These are phyloP conservation scores for Luzula sylvatica DNA, from an alignment of 176 grass and related monocot species.

Conservation along the genomic window DNA sequence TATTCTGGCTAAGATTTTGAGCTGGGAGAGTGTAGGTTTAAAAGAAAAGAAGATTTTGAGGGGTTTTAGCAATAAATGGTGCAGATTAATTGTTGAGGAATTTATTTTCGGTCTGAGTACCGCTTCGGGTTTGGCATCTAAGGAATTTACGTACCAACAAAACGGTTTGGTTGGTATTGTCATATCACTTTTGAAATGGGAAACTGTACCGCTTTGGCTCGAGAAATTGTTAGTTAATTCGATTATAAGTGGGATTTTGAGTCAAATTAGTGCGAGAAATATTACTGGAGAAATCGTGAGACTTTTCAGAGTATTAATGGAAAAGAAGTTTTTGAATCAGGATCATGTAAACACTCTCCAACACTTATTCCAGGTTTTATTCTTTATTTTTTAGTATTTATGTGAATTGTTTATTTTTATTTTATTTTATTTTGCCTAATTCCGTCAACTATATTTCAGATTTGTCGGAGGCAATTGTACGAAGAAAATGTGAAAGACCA, in stretches of 20 bases:
- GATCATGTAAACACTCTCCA: constrained; percentile 53
- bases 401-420: background rate
- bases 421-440: background rate
- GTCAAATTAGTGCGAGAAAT: constrained; percentile 69
- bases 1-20: constrained; percentile 58
- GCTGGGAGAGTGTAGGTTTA: constrained; percentile 52
- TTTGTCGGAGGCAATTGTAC: constrained; percentile 60
- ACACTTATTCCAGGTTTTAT: constrained; percentile 80
- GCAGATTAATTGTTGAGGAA: constrained; percentile 74
- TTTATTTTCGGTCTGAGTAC: constrained; percentile 59
- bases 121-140: constrained; percentile 69
- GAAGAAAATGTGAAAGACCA: constrained; percentile 33
- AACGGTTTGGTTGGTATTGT: constrained; percentile 55
- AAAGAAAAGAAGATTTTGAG: constrained; percentile 39
- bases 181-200: constrained; percentile 58
- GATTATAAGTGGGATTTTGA: constrained; percentile 49
- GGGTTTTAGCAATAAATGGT: constrained; percentile 66
- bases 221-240: constrained; percentile 38
- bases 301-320: constrained; percentile 64
- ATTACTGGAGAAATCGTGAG: constrained; percentile 73
- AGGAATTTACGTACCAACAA: constrained; percentile 56
- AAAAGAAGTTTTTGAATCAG: constrained; percentile 58
- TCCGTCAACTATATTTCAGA: constrained; percentile 20
- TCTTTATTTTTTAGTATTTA: background rate
- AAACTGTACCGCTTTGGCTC: constrained; percentile 59